A percentile compares a stretch with the other conserved stretches of the same genome.
Evolutionary conservation across 768 basidiomycete genomes (phyloP).

Genomic region (Lactarius deliciosus): DNA sequence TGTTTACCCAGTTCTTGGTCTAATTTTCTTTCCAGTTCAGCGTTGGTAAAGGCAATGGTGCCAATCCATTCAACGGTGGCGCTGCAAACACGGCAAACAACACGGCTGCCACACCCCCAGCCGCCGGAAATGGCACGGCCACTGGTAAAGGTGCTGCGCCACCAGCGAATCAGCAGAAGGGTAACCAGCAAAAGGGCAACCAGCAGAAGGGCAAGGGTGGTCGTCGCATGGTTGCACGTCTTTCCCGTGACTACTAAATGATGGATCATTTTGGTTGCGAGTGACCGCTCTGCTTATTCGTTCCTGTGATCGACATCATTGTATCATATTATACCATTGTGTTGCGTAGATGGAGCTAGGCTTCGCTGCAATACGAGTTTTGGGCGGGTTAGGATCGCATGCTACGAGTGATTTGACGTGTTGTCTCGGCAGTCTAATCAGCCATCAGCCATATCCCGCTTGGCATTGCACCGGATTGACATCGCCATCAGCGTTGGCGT

Average conservation of each 20-base stretch:
- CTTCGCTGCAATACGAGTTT: conserved; percentile 21
- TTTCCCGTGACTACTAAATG: conserved; percentile 21
- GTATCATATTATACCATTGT: conserved; percentile 25
- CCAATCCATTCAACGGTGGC: conserved; percentile 4
- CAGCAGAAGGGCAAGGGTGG: background rate
- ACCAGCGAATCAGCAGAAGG: background rate
- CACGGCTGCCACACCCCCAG: too few relatives aligned
- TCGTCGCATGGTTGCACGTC: conserved; percentile 4
- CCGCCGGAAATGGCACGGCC: too few relatives aligned
- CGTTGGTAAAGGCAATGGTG: conserved; percentile 4
- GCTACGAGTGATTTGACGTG: background rate
- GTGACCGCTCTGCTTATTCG: conserved; percentile 11
- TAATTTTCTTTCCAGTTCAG: conserved; percentile 18
- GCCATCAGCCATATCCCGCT: background rate
- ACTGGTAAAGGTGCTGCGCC: too few relatives aligned
- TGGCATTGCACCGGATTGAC: background rate
- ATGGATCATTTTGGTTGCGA: background rate
- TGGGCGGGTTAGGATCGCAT: conserved; percentile 26
- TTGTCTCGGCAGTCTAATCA: background rate
- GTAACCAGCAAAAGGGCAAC: background rate
- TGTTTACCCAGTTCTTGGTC: background rate
- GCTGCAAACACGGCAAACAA: background rate
- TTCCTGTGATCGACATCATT: conserved; percentile 12
- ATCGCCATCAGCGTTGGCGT: background rate
- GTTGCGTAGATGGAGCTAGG: conserved; percentile 19